Conservation (phyloP, 2,329 filamentous ascomycete species). For the Botrytis pseudocinerea region DNA sequence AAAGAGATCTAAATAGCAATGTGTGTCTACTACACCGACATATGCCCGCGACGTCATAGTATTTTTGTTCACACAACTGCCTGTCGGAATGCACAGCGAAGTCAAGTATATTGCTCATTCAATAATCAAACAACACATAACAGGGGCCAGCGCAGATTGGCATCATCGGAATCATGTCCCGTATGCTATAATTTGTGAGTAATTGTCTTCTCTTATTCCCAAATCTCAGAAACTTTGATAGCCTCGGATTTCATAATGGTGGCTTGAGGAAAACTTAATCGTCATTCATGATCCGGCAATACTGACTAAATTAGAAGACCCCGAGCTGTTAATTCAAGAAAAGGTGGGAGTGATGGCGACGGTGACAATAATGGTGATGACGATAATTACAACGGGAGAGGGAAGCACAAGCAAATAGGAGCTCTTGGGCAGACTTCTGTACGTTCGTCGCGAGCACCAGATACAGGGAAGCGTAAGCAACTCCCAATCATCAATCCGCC, state of each 20-base stretch:
- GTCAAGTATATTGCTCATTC: fast-evolving
- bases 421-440: not conserved
- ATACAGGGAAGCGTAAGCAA: not conserved
- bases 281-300: not conserved
- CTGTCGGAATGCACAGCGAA: not conserved
- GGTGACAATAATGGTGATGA: not conserved
- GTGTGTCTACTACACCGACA: not conserved
- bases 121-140: not conserved
- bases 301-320: not conserved
- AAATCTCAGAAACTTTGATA: not conserved
- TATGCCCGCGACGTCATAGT: not conserved
- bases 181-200: not conserved
- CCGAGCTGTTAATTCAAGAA: not conserved
- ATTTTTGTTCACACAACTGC: not conserved
- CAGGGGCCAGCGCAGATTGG: not conserved
- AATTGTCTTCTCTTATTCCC: not conserved
- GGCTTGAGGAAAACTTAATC: not conserved
- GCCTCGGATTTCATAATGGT: too few species aligned
- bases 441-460: not conserved
- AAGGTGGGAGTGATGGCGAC: not conserved
- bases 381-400: not conserved
- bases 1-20: not conserved
- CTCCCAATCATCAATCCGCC: not conserved
- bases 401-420: not conserved
- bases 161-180: not conserved